Base-by-base conservation (phyloP, 2,329 filamentous ascomycete genomes). In the Cephalotrichum gorgonifer region DNA sequence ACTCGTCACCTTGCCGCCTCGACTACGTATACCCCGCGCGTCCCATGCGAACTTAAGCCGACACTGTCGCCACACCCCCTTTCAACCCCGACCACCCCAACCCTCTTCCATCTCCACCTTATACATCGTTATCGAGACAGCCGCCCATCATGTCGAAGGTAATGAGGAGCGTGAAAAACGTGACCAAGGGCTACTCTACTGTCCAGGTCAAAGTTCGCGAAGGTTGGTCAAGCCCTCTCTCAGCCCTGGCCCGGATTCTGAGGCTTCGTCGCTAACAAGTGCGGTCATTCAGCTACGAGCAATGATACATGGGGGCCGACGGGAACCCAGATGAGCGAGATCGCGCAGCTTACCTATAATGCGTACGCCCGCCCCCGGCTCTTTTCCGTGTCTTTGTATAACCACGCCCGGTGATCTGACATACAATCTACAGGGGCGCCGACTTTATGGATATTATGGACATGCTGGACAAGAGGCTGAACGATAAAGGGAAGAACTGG, bases 391-490 rank as follows among this genome's bases (percentile, higher is more conserved):
- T 20, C 2, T n/a, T 26, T 26, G 14, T 26, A 12, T 20, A 23
- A 31, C 17, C 25, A 2, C 14, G 38, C 20, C n/a, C 43, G 38
- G 30, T 20, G n/a, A n/a, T n/a, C 22, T 35, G 30, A 46, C 46
- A 28, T 15, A 15, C 27, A 25, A 30, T 31, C 39, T 38, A 39
- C 55, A 95, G 91, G 63, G 90, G 89, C 31, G 91, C 86, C 68
- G 93, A 97, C 66, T 98, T 98, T 72, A 95, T 95, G 72, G 91
- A 98, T 65, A 96, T 98, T 60, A 95, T 98, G 85, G 93, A 98
- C 66, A 98, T 98, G 88, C 76, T 98, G 57, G 93, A 98, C 70
- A 97, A 97, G 74, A 85, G 93, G 57, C 73, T 98, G 61, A 98
- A 98, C 61, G 93, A 98, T 69, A 97, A 98, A 69, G 93, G 93